phyloP scores from a whole-genome alignment of 176 grass and related monocot species.

The Phyllostachys edulis region DNA sequence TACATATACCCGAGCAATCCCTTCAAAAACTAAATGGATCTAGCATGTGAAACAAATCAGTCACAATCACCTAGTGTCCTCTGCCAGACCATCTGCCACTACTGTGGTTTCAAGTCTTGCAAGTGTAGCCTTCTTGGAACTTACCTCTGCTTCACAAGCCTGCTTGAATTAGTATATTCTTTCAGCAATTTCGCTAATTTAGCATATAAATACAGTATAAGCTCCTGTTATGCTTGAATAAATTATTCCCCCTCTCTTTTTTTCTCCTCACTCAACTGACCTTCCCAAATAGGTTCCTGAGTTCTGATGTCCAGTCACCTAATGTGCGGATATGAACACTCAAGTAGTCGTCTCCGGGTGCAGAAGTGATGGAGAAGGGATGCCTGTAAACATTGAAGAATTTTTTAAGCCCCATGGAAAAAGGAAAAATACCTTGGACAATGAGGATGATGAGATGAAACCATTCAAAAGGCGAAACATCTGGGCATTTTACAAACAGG shows the following conservation, averaged over 20 bases:
- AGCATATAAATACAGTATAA: background rate
- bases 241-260: background rate
- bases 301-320: constrained; percentile 96
- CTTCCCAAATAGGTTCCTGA: constrained; percentile 87
- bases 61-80: constrained; percentile 59
- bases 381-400: constrained; percentile 56
- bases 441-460: constrained; percentile 9
- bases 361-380: constrained; percentile 99
- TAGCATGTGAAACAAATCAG: background rate
- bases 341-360: constrained; percentile 84
- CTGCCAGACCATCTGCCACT: constrained; percentile 54
- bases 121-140: constrained; percentile 82
- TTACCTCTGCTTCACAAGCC: constrained; percentile 79
- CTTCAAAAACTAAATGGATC: background rate
- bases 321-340: constrained; percentile 94
- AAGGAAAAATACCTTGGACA: background rate
- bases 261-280: constrained; percentile 32
- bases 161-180: constrained; percentile 30
- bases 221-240: background rate
- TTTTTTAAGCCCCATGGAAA: background rate
- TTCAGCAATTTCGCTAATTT: constrained; percentile 9
- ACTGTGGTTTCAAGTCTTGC: constrained; percentile 87
- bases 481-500: constrained; percentile 93
- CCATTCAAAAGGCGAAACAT: constrained; percentile 96
- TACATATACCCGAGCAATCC: background rate